Percentiles rank a stretch among this genome's conserved stretches.
These are phyloP conservation scores for Myriosclerotinia curreyana DNA, from an alignment of 2,329 filamentous ascomycete genomes.

Conservation along the genomic window DNA sequence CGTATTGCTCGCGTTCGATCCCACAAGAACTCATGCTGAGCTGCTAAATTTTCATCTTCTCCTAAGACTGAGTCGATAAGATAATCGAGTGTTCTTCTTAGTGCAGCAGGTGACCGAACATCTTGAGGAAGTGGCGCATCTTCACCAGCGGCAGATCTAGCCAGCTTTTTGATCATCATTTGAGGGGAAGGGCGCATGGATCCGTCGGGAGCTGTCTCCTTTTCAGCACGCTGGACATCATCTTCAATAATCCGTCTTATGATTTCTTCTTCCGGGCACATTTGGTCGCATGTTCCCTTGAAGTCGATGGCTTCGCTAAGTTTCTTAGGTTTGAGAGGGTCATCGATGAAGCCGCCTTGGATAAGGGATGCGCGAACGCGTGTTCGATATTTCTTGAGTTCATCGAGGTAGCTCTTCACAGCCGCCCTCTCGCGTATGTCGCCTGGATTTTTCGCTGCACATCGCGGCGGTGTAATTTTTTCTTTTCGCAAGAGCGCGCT, in stretches of 20 bases:
- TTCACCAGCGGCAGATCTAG: conserved; percentile 65
- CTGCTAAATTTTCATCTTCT: conserved; percentile 52
- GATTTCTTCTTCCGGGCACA: conserved; percentile 67
- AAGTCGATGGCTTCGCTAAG: conserved; percentile 64
- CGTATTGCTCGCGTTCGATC: conserved; percentile 65
- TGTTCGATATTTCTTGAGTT: conserved; percentile 55
- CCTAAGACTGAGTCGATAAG: conserved; percentile 58
- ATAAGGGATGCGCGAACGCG: conserved; percentile 57
- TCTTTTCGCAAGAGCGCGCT: conserved; percentile 53
- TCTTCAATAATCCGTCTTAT: conserved; percentile 60
- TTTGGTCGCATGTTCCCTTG: conserved; percentile 65
- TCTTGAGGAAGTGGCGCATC: conserved; percentile 67
- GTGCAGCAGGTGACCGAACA: conserved; percentile 57
- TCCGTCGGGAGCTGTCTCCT: conserved; percentile 43
- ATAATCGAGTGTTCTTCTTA: conserved; percentile 61
- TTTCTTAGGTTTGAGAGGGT: conserved; percentile 60
- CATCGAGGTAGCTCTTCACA: conserved; percentile 54
- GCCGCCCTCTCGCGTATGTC: conserved; percentile 43
- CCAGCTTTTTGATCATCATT: conserved; percentile 65
- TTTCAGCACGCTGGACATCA: conserved; percentile 57
- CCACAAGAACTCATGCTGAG: conserved; percentile 63
- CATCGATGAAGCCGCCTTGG: conserved; percentile 59
- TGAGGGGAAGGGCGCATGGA: conserved; percentile 48
- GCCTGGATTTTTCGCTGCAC: conserved; percentile 25
- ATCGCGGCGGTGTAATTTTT: conserved; percentile 35